Conservation (phyloP, 352 stramenopile genomes). For the Phytopythium chamaehyphon region DNA sequence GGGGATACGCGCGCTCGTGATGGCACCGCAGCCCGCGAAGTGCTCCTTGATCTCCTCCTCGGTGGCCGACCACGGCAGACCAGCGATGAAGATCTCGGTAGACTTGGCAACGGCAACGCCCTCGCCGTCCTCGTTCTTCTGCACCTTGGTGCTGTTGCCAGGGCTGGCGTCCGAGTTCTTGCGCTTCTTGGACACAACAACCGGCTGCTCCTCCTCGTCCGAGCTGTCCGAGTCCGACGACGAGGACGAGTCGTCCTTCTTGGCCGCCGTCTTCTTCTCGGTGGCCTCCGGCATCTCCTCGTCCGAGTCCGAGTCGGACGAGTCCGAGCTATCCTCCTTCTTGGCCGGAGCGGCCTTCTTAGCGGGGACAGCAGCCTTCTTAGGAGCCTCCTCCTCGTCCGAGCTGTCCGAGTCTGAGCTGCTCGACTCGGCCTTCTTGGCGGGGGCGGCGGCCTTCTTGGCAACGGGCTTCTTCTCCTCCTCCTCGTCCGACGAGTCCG, state of each 20-base stretch:
- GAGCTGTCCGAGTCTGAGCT: slow-evolving; percentile 14
- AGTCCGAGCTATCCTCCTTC: slow-evolving; percentile 28
- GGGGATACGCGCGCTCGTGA: slow-evolving; percentile 82
- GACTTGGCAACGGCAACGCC: slow-evolving; percentile 41
- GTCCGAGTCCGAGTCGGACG: slow-evolving; percentile 22
- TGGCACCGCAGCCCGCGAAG: slow-evolving; percentile 91
- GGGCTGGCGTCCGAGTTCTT: slow-evolving; percentile 74
- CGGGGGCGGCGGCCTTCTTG: slow-evolving; percentile 12
- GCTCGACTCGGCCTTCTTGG: slow-evolving; percentile 18
- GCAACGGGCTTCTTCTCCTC: slow-evolving; percentile 42
- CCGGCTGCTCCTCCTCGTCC: slow-evolving; percentile 66
- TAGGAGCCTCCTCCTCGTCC: slow-evolving; percentile 35
- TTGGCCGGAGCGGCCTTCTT: slow-evolving; percentile 17
- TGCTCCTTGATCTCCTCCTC: slow-evolving; percentile 94
- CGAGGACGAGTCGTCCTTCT: slow-evolving; percentile 32
- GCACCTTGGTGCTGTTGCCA: slow-evolving; percentile 56
- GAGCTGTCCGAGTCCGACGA: slow-evolving; percentile 38
- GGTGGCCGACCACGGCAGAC: slow-evolving; percentile 93
- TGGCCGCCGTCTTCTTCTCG: slow-evolving; percentile 23
- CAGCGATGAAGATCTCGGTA: slow-evolving; percentile 88
- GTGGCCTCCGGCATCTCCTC: slow-evolving; percentile 51
- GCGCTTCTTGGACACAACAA: slow-evolving; percentile 76
- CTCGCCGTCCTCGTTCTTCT: slow-evolving; percentile 73
- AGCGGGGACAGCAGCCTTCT: slow-evolving; percentile 20
- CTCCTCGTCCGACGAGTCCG: slow-evolving; percentile 32